phyloP scores from a whole-genome alignment of 208 protist genomes.

The Trypanosomatidae sp. region DNA sequence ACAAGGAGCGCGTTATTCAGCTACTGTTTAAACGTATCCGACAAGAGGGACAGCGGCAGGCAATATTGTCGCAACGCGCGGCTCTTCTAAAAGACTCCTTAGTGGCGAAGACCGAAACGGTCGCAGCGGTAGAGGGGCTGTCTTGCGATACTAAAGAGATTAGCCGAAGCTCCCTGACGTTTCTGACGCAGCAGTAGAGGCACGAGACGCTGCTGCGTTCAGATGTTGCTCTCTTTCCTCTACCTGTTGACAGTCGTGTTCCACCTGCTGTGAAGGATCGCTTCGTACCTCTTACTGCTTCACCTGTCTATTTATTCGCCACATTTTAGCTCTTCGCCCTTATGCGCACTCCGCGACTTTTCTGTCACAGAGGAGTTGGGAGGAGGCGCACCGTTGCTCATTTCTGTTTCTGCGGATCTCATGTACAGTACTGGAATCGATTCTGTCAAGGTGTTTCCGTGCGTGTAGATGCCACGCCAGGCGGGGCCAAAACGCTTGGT shows the following conservation, averaged over 20 bases:
- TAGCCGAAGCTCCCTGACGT: constrained; percentile 30
- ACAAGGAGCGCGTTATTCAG: constrained; percentile 90
- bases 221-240: not conserved
- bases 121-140: not conserved
- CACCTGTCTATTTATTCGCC: not conserved
- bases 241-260: not conserved
- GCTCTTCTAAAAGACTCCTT: not conserved
- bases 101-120: not conserved
- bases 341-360: not conserved
- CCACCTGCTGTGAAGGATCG: not conserved
- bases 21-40: constrained; percentile 80
- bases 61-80: not conserved
- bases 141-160: not conserved
- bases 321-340: not conserved
- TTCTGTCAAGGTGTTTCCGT: not conserved
- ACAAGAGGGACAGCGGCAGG: constrained; percentile 23
- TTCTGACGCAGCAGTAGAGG: constrained; percentile 48
- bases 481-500: not conserved
- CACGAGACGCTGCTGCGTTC: not conserved
- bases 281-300: not conserved
- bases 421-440: not conserved
- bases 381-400: not conserved
- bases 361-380: not conserved
- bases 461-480: not conserved
- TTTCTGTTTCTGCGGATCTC: not conserved